Evolutionary conservation across 257 asterid species (phyloP).

Genomic region (Capsicum chinense): DNA sequence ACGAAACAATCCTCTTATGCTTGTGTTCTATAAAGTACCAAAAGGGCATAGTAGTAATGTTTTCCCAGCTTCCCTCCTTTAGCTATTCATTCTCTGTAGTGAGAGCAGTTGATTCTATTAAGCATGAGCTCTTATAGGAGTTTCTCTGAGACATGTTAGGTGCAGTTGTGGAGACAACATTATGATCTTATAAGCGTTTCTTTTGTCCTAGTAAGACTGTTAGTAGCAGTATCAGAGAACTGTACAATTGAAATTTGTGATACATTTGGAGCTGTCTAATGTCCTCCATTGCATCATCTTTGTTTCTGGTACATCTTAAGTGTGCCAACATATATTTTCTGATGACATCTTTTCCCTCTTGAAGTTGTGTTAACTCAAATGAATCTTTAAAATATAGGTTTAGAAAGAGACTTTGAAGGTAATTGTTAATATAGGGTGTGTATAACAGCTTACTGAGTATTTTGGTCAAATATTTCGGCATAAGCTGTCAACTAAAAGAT

Average conservation of each 20-base stretch:
- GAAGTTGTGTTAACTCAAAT: not conserved
- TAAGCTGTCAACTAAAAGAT: constrained; percentile 2
- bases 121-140: not conserved
- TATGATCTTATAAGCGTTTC: not conserved
- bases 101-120: not conserved
- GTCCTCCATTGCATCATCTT: not conserved
- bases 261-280: constrained; percentile 20
- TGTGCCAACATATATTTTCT: not conserved
- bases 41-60: not conserved
- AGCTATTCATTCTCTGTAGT: not conserved
- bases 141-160: not conserved
- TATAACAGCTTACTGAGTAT: not conserved
- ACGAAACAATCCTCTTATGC: not conserved
- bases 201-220: not conserved
- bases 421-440: constrained; percentile 1
- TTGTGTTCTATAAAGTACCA: not conserved
- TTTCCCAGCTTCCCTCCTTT: not conserved
- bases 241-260: constrained; percentile 3
- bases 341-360: not conserved
- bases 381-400: not conserved
- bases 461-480: not conserved
- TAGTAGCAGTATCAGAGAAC: not conserved
- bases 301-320: not conserved
- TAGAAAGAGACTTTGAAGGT: not conserved
- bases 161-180: not conserved